Percentiles rank a stretch among this genome's conserved stretches.
Evolutionary conservation across 2,329 filamentous ascomycete genomes (phyloP).

Genomic region (Neonectria punicea): DNA sequence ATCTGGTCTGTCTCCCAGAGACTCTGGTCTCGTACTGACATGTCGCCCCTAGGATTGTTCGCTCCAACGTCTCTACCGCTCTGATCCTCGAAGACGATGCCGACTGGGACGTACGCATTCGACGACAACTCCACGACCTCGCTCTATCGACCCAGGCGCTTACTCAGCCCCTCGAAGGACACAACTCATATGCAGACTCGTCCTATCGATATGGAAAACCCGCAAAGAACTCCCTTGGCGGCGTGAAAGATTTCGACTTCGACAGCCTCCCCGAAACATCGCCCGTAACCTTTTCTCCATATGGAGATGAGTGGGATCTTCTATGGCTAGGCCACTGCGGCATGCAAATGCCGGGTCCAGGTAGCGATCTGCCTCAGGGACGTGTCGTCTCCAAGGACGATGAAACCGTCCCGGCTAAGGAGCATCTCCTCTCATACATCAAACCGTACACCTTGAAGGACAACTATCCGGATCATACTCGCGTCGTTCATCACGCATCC

Average conservation of each 20-base stretch:
- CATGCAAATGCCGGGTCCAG: conserved; percentile 43
- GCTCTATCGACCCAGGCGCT: conserved; percentile 50
- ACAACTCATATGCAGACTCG: conserved; percentile 38
- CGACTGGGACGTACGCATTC: conserved; percentile 66
- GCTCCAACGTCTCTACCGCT: conserved; percentile 57
- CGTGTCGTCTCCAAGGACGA: conserved; percentile 49
- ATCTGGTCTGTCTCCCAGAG: too few relatives aligned
- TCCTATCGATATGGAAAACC: conserved; percentile 32
- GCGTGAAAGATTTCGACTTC: conserved; percentile 24
- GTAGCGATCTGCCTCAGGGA: conserved; percentile 39
- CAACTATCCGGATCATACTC: conserved; percentile 53
- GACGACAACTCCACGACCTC: conserved; percentile 57
- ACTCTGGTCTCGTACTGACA: background rate
- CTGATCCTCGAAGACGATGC: conserved; percentile 67
- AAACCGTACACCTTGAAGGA: conserved; percentile 49
- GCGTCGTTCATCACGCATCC: conserved; percentile 55
- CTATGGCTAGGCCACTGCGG: conserved; percentile 63
- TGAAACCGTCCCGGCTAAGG: conserved; percentile 47
- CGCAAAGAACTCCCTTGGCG: background rate
- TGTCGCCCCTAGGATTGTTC: conserved; percentile 52
- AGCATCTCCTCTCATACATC: conserved; percentile 48
- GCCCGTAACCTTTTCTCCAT: conserved; percentile 49
- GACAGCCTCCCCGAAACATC: conserved; percentile 30
- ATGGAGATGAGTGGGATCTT: conserved; percentile 63
- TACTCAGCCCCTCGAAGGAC: conserved; percentile 43